A percentile compares a stretch with the other conserved stretches of the same genome.
Evolutionary conservation across 495 filamentous ascomycete species (phyloP).

Genomic region (Acidomyces sp.): DNA sequence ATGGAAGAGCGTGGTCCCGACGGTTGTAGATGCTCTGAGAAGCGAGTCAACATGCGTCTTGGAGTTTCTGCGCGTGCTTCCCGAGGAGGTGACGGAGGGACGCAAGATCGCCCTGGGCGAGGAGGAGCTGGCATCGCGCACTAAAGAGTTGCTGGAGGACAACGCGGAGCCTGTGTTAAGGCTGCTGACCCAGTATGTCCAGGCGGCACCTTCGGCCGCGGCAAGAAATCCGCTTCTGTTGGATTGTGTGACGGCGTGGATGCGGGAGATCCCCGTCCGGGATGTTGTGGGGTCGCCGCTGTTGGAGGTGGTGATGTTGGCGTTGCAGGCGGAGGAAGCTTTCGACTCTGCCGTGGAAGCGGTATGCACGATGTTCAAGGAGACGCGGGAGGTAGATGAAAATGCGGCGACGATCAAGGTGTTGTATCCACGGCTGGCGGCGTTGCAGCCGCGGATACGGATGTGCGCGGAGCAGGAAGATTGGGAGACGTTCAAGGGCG

Average conservation of each 20-base stretch:
- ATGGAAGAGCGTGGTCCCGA: slow-evolving; percentile 86
- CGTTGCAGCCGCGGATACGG: slow-evolving; percentile 64
- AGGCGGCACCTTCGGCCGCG: slow-evolving; percentile 81
- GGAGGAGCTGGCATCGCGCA: slow-evolving; percentile 74
- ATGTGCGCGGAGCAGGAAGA: slow-evolving; percentile 68
- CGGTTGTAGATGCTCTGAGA: slow-evolving; percentile 67
- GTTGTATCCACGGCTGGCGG: slow-evolving; percentile 72
- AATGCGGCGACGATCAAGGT: slow-evolving; percentile 65
- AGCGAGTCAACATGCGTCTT: slow-evolving; percentile 68
- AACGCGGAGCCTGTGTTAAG: slow-evolving; percentile 78
- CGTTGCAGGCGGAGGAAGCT: slow-evolving; percentile 57
- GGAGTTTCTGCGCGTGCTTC: slow-evolving; percentile 90
- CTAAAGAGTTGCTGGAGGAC: slow-evolving; percentile 73
- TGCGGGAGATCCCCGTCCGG: slow-evolving; percentile 73
- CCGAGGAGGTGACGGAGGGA: slow-evolving; percentile 97
- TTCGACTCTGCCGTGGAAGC: slow-evolving; percentile 90
- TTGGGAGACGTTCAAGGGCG: slow-evolving; percentile 71
- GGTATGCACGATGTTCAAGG: slow-evolving; percentile 75
- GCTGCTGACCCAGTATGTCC: slow-evolving; percentile 74
- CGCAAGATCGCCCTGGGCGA: slow-evolving; percentile 97
- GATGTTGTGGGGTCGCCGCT: slow-evolving; percentile 77
- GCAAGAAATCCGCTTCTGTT: slow-evolving; percentile 81
- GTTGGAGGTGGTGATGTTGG: slow-evolving; percentile 65
- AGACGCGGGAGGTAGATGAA: slow-evolving; percentile 87
- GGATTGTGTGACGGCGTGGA: slow-evolving; percentile 92